Conservation (phyloP, 208 protist species). For the Herpetomonas samuelpessoai region DNA sequence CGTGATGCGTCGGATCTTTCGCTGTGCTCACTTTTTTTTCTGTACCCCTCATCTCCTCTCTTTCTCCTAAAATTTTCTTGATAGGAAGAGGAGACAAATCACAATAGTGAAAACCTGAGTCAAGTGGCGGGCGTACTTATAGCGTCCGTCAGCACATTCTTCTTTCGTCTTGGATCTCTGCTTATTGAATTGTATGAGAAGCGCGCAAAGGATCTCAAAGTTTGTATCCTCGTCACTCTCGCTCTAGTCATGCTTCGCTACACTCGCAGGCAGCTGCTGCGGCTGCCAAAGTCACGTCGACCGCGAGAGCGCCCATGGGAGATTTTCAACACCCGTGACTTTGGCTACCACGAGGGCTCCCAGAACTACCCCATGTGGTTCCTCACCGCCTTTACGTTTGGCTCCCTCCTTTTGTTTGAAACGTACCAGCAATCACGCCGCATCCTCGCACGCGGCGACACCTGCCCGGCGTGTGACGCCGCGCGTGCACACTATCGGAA, state of each 20-base stretch:
- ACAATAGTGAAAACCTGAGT: too few relatives aligned
- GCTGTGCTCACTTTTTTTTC: too few relatives aligned
- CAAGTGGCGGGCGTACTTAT: too few relatives aligned
- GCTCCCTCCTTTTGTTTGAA: slow-evolving; percentile 57
- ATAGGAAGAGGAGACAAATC: too few relatives aligned
- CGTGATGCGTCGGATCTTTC: too few relatives aligned
- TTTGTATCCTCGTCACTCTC: neutral
- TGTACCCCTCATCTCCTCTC: too few relatives aligned
- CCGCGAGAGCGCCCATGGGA: slow-evolving; percentile 87
- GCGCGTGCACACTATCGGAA: slow-evolving; percentile 75
- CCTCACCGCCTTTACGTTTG: slow-evolving; percentile 28
- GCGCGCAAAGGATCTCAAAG: too few relatives aligned
- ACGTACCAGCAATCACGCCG: slow-evolving; percentile 63
- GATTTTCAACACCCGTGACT: slow-evolving; percentile 88
- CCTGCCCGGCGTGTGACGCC: slow-evolving; percentile 80
- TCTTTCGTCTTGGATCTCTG: too few relatives aligned
- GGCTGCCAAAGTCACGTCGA: slow-evolving; percentile 75
- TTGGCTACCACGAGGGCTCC: slow-evolving; percentile 78
- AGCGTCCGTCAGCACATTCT: too few relatives aligned
- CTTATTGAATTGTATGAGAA: too few relatives aligned
- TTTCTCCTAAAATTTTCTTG: too few relatives aligned
- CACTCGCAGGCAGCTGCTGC: slow-evolving; percentile 33
- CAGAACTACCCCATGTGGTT: slow-evolving; percentile 89
- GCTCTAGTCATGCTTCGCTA: slow-evolving; percentile 34
- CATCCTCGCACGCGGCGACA: slow-evolving; percentile 72